Evolutionary conservation across 257 asterid species (phyloP).

Genomic region (Schizonepeta tenuifolia): DNA sequence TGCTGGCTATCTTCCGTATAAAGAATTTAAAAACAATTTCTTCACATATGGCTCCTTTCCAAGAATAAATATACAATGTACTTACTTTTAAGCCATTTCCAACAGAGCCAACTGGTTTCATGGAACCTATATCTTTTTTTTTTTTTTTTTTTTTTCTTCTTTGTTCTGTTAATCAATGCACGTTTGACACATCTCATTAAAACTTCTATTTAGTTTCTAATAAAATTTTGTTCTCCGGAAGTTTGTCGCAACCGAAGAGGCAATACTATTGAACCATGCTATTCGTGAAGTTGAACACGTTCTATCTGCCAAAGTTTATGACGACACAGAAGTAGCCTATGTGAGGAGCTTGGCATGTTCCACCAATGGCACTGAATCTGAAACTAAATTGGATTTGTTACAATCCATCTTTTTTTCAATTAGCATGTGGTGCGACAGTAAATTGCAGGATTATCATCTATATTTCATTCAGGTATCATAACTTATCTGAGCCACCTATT

Average conservation of each 20-base stretch:
- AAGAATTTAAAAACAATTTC: background rate
- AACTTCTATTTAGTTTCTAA: constrained; percentile 31
- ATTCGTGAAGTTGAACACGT: constrained; percentile 61
- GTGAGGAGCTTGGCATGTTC: constrained; percentile 66
- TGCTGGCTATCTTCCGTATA: background rate
- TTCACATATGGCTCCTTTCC: constrained; percentile 3
- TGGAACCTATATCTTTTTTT: background rate
- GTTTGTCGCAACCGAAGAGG: constrained; percentile 79
- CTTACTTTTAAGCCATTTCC: background rate
- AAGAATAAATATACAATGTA: background rate
- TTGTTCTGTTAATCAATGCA: constrained; percentile 18
- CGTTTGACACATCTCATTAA: constrained; percentile 26
- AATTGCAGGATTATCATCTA: constrained; percentile 84
- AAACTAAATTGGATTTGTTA: constrained; percentile 56
- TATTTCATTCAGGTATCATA: constrained; percentile 75
- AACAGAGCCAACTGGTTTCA: constrained; percentile 19
- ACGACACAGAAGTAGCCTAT: constrained; percentile 65
- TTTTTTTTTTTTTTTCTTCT: background rate
- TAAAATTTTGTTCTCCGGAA: constrained; percentile 47
- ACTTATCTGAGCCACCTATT: constrained; percentile 26
- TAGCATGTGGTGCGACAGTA: constrained; percentile 82
- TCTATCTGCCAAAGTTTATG: constrained; percentile 54
- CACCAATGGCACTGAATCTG: constrained; percentile 44
- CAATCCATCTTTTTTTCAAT: constrained; percentile 73
- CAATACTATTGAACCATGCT: constrained; percentile 67